These are phyloP conservation scores for Cystobasidiaceae sp. DNA, from an alignment of 1,284 basidiomycete species.

Conservation along the genomic window DNA sequence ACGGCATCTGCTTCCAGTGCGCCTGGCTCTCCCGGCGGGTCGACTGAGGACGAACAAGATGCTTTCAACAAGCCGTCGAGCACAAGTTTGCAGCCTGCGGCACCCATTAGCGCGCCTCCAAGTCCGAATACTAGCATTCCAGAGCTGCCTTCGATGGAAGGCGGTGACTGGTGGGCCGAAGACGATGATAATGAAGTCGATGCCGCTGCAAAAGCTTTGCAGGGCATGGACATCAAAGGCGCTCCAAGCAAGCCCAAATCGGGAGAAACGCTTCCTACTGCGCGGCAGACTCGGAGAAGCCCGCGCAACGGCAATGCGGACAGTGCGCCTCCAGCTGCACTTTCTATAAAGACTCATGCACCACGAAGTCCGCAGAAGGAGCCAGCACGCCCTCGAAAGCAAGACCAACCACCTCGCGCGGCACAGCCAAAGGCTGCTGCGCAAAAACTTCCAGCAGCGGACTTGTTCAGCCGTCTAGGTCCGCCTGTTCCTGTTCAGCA, in stretches of 20 bases:
- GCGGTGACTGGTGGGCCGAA: constrained; percentile 23
- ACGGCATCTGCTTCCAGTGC: no score
- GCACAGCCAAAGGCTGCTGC: neutral
- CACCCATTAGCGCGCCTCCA: neutral
- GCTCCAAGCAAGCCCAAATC: neutral
- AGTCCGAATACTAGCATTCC: neutral
- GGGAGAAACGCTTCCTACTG: neutral
- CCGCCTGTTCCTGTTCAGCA: constrained; percentile 8
- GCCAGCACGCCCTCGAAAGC: neutral
- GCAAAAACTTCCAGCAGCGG: neutral
- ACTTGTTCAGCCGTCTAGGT: neutral
- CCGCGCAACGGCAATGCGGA: neutral
- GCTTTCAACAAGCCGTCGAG: neutral
- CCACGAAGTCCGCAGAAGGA: neutral
- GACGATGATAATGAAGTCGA: constrained; percentile 23
- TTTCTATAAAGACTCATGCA: neutral
- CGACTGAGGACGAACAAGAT: no score
- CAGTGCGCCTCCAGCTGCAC: neutral
- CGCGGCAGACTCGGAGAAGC: neutral
- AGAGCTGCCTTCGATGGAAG: constrained; percentile 9
- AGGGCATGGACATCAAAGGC: constrained; percentile 13
- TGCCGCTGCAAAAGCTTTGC: constrained; percentile 12
- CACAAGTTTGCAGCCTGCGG: neutral
- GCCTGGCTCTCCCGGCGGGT: no score
- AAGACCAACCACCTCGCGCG: neutral